These are phyloP conservation scores for Pichia manshurica DNA, from an alignment of 805 yeast species.

Conservation along the genomic window DNA sequence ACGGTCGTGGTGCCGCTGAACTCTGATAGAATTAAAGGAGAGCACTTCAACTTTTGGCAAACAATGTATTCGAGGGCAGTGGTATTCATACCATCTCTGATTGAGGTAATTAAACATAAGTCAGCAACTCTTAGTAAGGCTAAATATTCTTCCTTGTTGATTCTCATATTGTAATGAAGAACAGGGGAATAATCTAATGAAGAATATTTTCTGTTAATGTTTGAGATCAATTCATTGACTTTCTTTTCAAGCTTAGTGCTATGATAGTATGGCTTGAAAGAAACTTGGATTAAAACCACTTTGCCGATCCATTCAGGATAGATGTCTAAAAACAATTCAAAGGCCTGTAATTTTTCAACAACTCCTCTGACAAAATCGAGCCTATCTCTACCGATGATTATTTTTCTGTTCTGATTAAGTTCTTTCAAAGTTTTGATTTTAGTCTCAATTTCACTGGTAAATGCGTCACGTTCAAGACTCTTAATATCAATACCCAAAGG, in stretches of 20 bases:
- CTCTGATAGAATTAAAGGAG: slow-evolving; percentile 85
- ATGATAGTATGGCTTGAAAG: slow-evolving; percentile 66
- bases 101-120: slow-evolving; percentile 79
- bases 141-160: slow-evolving; percentile 81
- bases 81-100: slow-evolving; percentile 95
- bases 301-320: slow-evolving; percentile 84
- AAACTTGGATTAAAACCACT: slow-evolving; percentile 87
- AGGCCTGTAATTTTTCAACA: slow-evolving; percentile 86
- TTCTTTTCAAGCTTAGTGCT: slow-evolving; percentile 67
- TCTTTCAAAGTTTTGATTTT: slow-evolving; percentile 62
- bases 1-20: slow-evolving; percentile 85
- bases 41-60: slow-evolving; percentile 66
- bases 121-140: slow-evolving; percentile 89
- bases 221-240: slow-evolving; percentile 74
- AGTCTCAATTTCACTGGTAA: slow-evolving; percentile 44
- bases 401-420: slow-evolving; percentile 58
- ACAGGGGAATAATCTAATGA: slow-evolving; percentile 79
- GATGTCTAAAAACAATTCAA: slow-evolving; percentile 79
- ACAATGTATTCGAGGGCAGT: slow-evolving; percentile 89
- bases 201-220: slow-evolving; percentile 83
- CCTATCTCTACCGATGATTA: slow-evolving; percentile 91
- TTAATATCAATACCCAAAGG: slow-evolving; percentile 89
- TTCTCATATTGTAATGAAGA: slow-evolving; percentile 85
- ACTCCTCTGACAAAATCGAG: slow-evolving; percentile 91
- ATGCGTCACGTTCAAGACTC: slow-evolving; percentile 60